A percentile compares a stretch with the other conserved stretches of the same genome.
Evolutionary conservation across 768 basidiomycete species (phyloP).

Genomic region (Phylloporus arenicola): DNA sequence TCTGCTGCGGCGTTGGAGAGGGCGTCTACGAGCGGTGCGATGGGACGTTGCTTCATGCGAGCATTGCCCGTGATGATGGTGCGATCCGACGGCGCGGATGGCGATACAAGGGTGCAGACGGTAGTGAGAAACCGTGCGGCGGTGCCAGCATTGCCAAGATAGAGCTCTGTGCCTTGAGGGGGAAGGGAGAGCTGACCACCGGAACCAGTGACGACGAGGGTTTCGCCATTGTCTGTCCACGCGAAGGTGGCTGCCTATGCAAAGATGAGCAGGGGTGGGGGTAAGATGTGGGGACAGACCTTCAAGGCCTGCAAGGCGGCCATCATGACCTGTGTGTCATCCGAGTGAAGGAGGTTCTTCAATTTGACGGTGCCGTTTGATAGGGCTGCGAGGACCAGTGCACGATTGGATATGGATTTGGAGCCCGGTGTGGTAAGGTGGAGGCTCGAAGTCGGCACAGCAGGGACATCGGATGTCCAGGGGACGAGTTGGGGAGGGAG

Average conservation of each 20-base stretch:
- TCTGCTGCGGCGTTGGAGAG: slow-evolving; percentile 73
- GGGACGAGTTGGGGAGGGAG: slow-evolving; percentile 20
- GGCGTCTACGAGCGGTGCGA: slow-evolving; percentile 91
- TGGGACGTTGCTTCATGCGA: slow-evolving; percentile 97
- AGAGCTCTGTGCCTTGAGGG: slow-evolving; percentile 76
- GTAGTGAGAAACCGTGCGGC: slow-evolving; percentile 97
- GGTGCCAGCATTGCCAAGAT: slow-evolving; percentile 96
- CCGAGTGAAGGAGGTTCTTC: slow-evolving; percentile 89
- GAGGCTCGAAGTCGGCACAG: not conserved
- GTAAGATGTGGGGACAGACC: slow-evolving; percentile 34
- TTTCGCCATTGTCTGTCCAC: slow-evolving; percentile 97
- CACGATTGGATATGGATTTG: slow-evolving; percentile 95
- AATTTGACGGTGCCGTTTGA: slow-evolving; percentile 83
- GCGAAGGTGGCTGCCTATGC: slow-evolving; percentile 80
- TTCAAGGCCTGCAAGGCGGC: slow-evolving; percentile 82
- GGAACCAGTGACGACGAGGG: slow-evolving; percentile 87
- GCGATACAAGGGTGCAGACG: slow-evolving; percentile 83
- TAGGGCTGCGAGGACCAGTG: slow-evolving; percentile 88
- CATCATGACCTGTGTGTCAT: slow-evolving; percentile 99
- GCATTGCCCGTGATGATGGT: slow-evolving; percentile 96
- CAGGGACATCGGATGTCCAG: not conserved
- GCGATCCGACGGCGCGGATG: slow-evolving; percentile 33
- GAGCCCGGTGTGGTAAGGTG: slow-evolving; percentile 92
- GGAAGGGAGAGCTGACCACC: slow-evolving; percentile 76
- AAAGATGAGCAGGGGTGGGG: not conserved